A percentile compares a stretch with the other conserved stretches of the same genome.
These are phyloP conservation scores for Arthrobotrys musiformis DNA, from an alignment of 2,329 filamentous ascomycete genomes.

Conservation along the genomic window DNA sequence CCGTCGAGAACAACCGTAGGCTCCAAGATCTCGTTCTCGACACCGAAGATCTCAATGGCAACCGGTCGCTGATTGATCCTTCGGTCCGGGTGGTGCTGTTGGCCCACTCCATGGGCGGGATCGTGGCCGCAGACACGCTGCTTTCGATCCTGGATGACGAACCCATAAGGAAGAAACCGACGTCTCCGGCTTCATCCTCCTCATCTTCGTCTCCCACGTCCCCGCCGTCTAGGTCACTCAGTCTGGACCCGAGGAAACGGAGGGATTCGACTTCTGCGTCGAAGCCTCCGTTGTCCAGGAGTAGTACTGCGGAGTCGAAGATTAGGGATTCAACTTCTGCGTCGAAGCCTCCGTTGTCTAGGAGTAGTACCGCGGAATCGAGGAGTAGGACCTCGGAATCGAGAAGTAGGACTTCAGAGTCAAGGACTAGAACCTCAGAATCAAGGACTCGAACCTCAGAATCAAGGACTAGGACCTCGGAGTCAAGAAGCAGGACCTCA, in stretches of 20 bases:
- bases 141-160: slow-evolving; percentile 78
- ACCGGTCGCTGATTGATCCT: slow-evolving; percentile 81
- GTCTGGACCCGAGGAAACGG: slow-evolving; percentile 47
- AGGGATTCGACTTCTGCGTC: slow-evolving; percentile 41
- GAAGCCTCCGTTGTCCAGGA: slow-evolving; percentile 46
- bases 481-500: no score
- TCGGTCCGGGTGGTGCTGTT: slow-evolving; percentile 83
- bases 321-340: no score
- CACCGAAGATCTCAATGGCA: slow-evolving; percentile 67
- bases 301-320: no score
- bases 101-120: slow-evolving; percentile 92
- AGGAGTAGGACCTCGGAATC: no score
- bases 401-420: no score
- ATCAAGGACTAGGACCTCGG: no score
- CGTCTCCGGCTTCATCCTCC: slow-evolving; percentile 61
- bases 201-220: no score
- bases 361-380: no score
- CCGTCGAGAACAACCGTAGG: slow-evolving; percentile 35
- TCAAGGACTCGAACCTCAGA: no score
- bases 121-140: slow-evolving; percentile 89
- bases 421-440: no score
- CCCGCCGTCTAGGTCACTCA: slow-evolving; percentile 8
- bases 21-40: slow-evolving; percentile 55
- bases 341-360: slow-evolving; percentile 56
- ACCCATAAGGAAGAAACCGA: slow-evolving; percentile 61